Evolutionary conservation across 1,139 yeast genomes (phyloP), one percentile per base, ranked within the genome.

Genomic region (Suhomyces terraborum): DNA sequence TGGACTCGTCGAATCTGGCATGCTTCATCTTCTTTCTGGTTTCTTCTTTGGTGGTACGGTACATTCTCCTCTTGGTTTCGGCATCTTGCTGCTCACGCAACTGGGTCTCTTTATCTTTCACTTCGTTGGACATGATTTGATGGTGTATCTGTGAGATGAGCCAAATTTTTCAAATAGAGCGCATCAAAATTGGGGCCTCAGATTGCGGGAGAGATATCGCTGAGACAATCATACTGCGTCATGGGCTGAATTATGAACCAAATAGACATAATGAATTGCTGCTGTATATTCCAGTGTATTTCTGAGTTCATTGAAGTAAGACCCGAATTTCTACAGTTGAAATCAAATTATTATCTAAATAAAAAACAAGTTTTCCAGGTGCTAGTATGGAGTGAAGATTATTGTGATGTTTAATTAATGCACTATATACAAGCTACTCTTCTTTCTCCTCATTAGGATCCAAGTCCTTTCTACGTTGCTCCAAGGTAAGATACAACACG

Each of bases 401-500:
- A n/a, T n/a, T n/a, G n/a, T 12, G 21, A 12, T 14, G 21, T 19
- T 32, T 29, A 31, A 19, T 31, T 28, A 13, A 34, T 25, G 31
- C 25, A 32, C 38, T 40, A 40, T 41, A 14, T 36, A 36, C 44
- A 41, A 26, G 28, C 16, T 32, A 24, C 14, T 38, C 24, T 18
- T 28, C 25, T 12, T 22, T 22, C 17, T 42, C 45, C 14, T 34
- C 49, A 29, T 43, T 50, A 42, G 64, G 59, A 41, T 64, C 69
- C 40, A 73, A 56, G 47, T 76, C 75, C 62, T 78, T 66, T 47
- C 71, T 62, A 54, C 82, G 82, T 49, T 82, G 73, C 46, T 82
- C 81, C 64, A 89, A 66, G 6, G 95, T 86, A 62, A 89, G 71
- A 55, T 87, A 87, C 53, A 91, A 75, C 46, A 71, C 66, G 51